Conservation (phyloP, 2,329 filamentous ascomycete genomes). For the Fusarium metavorans region DNA sequence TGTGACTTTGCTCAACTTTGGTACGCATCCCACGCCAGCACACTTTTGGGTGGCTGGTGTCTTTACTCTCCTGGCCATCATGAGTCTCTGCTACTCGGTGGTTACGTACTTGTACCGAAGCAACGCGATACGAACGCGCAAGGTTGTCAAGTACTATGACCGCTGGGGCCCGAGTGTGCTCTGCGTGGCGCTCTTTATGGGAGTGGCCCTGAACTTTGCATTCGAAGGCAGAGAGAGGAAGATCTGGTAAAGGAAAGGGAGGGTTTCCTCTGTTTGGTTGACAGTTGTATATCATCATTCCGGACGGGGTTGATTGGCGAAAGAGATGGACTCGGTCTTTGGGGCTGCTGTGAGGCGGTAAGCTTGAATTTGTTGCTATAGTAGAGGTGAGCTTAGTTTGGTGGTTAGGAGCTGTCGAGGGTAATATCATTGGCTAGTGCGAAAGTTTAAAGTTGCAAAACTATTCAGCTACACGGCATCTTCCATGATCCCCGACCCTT, state of each 20-base stretch:
- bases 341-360: conserved; percentile 1
- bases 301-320: conserved; percentile 17
- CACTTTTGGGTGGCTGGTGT: conserved; percentile 78
- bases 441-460: conserved; percentile 12
- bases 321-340: background rate
- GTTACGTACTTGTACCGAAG: conserved; percentile 90
- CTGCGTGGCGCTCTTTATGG: conserved; percentile 78
- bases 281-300: conserved; percentile 12
- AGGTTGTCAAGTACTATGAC: conserved; percentile 93
- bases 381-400: background rate
- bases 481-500: background rate
- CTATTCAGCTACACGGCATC: background rate
- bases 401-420: background rate
- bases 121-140: conserved; percentile 82
- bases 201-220: conserved; percentile 83
- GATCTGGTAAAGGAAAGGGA: conserved; percentile 57
- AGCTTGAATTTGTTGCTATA: conserved; percentile 12
- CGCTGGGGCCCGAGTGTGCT: conserved; percentile 84
- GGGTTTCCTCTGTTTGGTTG: conserved; percentile 4
- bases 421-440: conserved; percentile 20
- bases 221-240: conserved; percentile 75
- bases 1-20: conserved; percentile 85
- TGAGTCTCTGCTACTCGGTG: conserved; percentile 85
- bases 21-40: conserved; percentile 65
- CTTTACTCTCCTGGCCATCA: conserved; percentile 85